Evolutionary conservation across 352 stramenopile species (phyloP), one percentile per base, ranked within the genome.

Genomic region (Globisporangium rhizosaccharum): DNA sequence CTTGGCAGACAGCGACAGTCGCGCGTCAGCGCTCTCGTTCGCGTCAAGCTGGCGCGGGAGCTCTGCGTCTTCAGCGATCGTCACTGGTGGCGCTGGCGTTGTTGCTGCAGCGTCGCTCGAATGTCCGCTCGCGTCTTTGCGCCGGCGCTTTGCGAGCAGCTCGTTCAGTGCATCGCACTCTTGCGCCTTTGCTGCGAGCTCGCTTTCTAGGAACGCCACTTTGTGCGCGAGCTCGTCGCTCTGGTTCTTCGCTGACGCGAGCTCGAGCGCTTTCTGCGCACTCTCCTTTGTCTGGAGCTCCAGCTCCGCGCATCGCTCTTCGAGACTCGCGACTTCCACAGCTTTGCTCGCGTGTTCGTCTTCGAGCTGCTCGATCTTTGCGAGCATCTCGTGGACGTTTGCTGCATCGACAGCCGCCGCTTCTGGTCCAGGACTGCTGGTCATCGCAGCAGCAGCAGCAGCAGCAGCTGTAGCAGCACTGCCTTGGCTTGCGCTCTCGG

Each of bases 341-440:
- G 59, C 53, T 47, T 88, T 88, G 15, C 72, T 81, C 1, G 73
- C 67, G 15, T 78, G 77, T 6, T 90, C 77, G 37, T 90, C 80
- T 57, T 88, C 77, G 5, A 90, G 54, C 30, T 79, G 68, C 42
- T 85, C 80, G 25, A 88, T 72, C 60, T 81, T 85, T 0, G 54
- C 44, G 14, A 65, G 51, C 26, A 88, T 66, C n/a, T 71, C 56
- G 45, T 84, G 70, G 15, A 84, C 49, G 0, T 53, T 17, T 7
- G 65, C 53, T 0, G 51, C 57, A 11, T 45, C 39, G 18, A 7
- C 51, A 2, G 53, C 39, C 1, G 47, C 42, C 39, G 42, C 39
- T 2, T 28, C 18, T 14, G 23, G 17, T 11, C 10, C 44, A 47
- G 18, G 2, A 47, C 15, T 47, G 15, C 15, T 20, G 2, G 11